Conservation (phyloP, 805 yeast genomes). For the Jamesozyma spencerorum region DNA sequence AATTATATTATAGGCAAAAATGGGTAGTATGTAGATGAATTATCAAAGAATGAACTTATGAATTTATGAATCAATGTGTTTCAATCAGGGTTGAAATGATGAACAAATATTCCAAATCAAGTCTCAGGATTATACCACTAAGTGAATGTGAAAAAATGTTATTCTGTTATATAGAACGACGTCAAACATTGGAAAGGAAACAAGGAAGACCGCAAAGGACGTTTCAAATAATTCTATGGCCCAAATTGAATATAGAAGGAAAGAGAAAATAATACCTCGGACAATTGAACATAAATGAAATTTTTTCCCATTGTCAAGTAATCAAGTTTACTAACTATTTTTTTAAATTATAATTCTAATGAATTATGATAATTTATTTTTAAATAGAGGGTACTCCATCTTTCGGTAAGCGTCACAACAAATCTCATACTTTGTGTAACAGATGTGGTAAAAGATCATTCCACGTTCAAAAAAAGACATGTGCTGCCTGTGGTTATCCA, state of each 20-base stretch:
- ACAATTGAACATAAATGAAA: neutral
- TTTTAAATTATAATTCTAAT: conserved; percentile 2
- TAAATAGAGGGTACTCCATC: conserved; percentile 96
- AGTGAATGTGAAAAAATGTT: too few species aligned
- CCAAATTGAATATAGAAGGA: neutral
- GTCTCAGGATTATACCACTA: neutral
- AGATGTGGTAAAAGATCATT: conserved; percentile 98
- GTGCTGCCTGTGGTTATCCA: conserved; percentile 99
- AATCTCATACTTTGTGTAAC: conserved; percentile 98
- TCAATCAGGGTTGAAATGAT: neutral
- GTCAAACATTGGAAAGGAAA: too few species aligned
- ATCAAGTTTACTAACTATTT: conserved; percentile 28
- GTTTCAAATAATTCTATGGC: too few species aligned
- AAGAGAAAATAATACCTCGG: neutral
- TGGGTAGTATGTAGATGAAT: conserved; percentile 56
- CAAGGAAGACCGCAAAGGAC: too few species aligned
- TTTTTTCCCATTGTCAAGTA: neutral
- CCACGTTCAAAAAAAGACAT: conserved; percentile 98
- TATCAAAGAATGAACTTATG: neutral
- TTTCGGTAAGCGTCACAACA: conserved; percentile 99
- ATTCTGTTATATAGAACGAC: neutral
- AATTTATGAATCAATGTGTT: neutral
- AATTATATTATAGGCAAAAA: conserved; percentile 42
- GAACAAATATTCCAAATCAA: neutral
- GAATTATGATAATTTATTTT: conserved; percentile 7